phyloP scores from a whole-genome alignment of 352 stramenopile species.

The Pythium aristosporum region DNA sequence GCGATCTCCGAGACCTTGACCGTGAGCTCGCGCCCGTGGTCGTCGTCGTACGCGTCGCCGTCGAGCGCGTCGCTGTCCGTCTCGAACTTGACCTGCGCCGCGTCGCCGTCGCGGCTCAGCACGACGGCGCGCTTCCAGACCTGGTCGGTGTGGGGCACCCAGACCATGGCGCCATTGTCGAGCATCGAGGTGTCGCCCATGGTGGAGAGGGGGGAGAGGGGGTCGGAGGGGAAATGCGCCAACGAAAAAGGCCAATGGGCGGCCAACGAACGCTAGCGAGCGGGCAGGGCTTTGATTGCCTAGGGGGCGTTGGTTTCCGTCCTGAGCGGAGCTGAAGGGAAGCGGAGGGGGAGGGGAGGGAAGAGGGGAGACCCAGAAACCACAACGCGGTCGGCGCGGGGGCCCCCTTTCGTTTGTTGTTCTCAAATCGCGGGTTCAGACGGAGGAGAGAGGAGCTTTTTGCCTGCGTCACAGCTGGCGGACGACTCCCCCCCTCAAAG shows the following conservation, averaged over 20 bases:
- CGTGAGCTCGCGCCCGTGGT: slow-evolving; percentile 58
- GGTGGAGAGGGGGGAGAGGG: not conserved
- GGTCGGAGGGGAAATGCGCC: not conserved
- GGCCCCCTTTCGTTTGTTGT: slow-evolving; percentile 2
- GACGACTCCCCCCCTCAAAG: not conserved
- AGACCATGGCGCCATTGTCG: slow-evolving; percentile 72
- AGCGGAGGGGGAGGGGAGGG: too few relatives aligned
- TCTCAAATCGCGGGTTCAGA: slow-evolving; percentile 10
- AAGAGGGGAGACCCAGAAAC: not conserved
- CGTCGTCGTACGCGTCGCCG: slow-evolving; percentile 39
- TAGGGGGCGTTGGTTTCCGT: not conserved
- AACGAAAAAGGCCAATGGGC: not conserved
- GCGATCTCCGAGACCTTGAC: slow-evolving; percentile 70
- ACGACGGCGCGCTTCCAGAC: slow-evolving; percentile 83
- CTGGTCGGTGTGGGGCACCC: slow-evolving; percentile 71
- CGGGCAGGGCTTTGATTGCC: not conserved
- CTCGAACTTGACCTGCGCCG: slow-evolving; percentile 65
- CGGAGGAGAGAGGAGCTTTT: slow-evolving; percentile 1
- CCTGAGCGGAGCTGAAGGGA: not conserved
- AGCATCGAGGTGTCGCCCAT: slow-evolving; percentile 34
- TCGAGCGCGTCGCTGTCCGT: slow-evolving; percentile 40
- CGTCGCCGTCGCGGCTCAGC: slow-evolving; percentile 45
- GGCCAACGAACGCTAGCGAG: not conserved
- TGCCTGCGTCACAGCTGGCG: slow-evolving; percentile 20
- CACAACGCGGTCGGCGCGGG: slow-evolving; percentile 10